Evolutionary conservation across 2,329 filamentous ascomycete species (phyloP), one percentile per base, ranked within the genome.

Genomic region (Xylaria sp.): DNA sequence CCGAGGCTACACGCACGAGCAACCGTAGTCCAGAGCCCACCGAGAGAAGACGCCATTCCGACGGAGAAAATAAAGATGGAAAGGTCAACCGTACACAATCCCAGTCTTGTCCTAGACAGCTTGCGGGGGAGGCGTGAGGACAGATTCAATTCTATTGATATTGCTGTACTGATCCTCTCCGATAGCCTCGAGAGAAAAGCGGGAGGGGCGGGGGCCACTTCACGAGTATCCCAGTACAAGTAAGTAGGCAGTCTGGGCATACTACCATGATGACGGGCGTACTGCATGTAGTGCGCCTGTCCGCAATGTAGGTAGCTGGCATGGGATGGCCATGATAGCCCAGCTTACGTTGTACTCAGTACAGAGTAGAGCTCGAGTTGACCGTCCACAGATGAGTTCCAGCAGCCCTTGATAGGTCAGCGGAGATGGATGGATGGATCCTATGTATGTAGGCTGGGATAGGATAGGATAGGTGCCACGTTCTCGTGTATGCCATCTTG

Each of bases 91-190:
- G 7, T 9, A 25, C 3, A 6, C 18, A 31, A n/a, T 31, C 25
- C 39, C 3, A 33, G 31, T 12, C 7, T 36, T 41, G 7, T 25
- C 13, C 25, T 25, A 39, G 33, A 12, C 33, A 39, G 10, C 10
- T 10, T n/a, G 33, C 4, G 3, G 15, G 54, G 12, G 4, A 23
- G n/a, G 13, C 7, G 23, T 25, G 13, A 46, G 20, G 15, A 20
- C 28, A 7, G 39, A 18, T 43, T 57, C 36, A 6, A 58, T 9
- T 28, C n/a, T 46, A 20, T 31, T 23, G 20, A 46, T 9, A 43
- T 18, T 39, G 39, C 49, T 31, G 60, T 63, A 25, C 25, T 36
- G 51, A 56, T 39, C n/a, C 41, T 23, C 4, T 18, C 61, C 41
- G 28, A 36, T 9, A 18, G 0, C n/a, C 31, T 28, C 8, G 51